Conservation (phyloP, 345 rosid genomes). For the Linum usitatissimum region DNA sequence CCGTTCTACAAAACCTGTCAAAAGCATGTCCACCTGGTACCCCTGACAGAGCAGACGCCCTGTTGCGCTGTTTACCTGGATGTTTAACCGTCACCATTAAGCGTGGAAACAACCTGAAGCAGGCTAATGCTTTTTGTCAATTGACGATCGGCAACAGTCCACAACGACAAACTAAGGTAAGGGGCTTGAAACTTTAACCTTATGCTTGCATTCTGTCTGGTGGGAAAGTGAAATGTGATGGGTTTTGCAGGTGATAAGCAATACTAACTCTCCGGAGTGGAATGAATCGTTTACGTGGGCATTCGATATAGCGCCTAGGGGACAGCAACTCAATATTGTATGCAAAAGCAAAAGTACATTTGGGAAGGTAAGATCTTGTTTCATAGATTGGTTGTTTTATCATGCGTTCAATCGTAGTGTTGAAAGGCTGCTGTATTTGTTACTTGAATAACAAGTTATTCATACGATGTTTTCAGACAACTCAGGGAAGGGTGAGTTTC, state of each 20-base stretch:
- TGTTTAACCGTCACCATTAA: conserved; percentile 64
- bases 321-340: conserved; percentile 79
- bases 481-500: conserved; percentile 72
- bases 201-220: not conserved
- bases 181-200: not conserved
- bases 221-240: not conserved
- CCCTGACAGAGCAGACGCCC: conserved; percentile 71
- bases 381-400: no score
- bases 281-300: conserved; percentile 82
- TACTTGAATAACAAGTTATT: not conserved
- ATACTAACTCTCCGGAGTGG: conserved; percentile 69
- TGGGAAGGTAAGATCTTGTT: conserved; percentile 52
- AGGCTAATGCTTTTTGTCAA: conserved; percentile 74
- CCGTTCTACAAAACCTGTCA: conserved; percentile 69
- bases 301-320: conserved; percentile 87
- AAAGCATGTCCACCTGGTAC: conserved; percentile 74
- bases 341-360: conserved; percentile 90
- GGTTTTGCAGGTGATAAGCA: conserved; percentile 52
- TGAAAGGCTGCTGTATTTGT: not conserved
- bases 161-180: conserved; percentile 80
- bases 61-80: conserved; percentile 90
- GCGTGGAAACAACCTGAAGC: conserved; percentile 79
- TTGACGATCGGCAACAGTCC: conserved; percentile 78
- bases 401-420: not conserved
- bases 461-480: conserved; percentile 35